Conservation (phyloP, 345 rosid genomes). For the Lepidium didymum region DNA sequence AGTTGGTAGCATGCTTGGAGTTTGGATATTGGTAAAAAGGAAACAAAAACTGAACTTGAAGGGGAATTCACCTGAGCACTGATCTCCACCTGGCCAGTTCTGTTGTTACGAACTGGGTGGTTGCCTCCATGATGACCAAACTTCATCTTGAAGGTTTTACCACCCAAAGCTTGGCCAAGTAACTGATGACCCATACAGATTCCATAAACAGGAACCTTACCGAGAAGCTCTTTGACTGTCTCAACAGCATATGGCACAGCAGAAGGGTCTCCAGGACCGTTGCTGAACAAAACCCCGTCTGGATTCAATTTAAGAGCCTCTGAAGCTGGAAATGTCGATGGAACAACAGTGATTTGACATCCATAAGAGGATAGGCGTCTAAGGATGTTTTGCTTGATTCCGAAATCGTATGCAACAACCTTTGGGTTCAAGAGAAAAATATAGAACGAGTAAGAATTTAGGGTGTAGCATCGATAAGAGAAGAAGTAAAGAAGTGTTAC, state of each 20-base stretch:
- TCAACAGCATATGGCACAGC: constrained; percentile 94
- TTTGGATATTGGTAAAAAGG: not conserved
- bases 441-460: constrained; percentile 2
- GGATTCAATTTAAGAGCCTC: constrained; percentile 81
- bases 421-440: constrained; percentile 23
- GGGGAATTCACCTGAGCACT: constrained; percentile 69
- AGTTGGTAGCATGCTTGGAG: not conserved
- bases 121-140: constrained; percentile 99
- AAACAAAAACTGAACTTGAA: not conserved
- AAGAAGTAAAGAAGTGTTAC: constrained; percentile 17
- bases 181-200: constrained; percentile 99
- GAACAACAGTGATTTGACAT: constrained; percentile 83
- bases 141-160: constrained; percentile 95
- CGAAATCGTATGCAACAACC: constrained; percentile 90
- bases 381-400: constrained; percentile 88
- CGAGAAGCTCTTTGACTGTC: constrained; percentile 68
- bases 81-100: constrained; percentile 71
- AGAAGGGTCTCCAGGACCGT: constrained; percentile 98
- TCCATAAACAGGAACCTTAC: constrained; percentile 90
- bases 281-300: constrained; percentile 93
- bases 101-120: constrained; percentile 77
- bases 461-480: not conserved
- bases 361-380: constrained; percentile 80
- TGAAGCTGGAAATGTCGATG: constrained; percentile 84
- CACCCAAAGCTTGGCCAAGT: constrained; percentile 94